These are phyloP conservation scores for Pyrus pyrifolia DNA, from an alignment of 306 rosid genomes.

Conservation along the genomic window DNA sequence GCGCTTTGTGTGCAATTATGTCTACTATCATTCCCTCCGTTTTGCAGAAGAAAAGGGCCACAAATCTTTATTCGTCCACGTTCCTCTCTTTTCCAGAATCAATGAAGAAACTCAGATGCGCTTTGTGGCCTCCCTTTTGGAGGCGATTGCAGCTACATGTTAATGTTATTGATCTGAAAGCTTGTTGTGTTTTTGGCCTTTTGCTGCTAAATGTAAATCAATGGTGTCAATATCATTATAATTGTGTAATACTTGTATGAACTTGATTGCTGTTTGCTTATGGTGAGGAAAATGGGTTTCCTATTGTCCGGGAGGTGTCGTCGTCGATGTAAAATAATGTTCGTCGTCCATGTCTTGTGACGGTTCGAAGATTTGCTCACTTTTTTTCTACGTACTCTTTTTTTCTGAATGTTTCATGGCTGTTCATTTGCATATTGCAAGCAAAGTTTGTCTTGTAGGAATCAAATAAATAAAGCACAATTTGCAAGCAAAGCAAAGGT, in stretches of 20 bases:
- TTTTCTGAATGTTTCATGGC: background rate
- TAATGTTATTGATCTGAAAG: constrained; percentile 19
- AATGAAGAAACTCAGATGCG: constrained; percentile 70
- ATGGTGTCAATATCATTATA: constrained; percentile 18
- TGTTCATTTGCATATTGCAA: background rate
- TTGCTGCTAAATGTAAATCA: constrained; percentile 28
- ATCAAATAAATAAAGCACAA: background rate
- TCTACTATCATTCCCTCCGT: constrained; percentile 74
- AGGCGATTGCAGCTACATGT: constrained; percentile 61
- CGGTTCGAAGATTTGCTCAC: background rate
- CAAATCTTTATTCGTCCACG: constrained; percentile 79
- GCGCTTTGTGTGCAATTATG: constrained; percentile 83
- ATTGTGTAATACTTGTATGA: constrained; percentile 20
- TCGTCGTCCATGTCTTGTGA: background rate
- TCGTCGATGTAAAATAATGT: background rate
- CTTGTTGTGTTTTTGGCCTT: background rate
- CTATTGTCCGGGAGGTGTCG: background rate
- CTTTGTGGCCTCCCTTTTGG: constrained; percentile 60
- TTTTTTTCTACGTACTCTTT: background rate
- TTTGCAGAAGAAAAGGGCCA: constrained; percentile 77
- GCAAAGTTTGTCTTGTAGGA: background rate
- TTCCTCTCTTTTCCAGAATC: constrained; percentile 65
- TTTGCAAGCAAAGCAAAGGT: background rate
- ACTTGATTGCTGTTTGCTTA: constrained; percentile 2
- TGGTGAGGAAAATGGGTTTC: background rate